phyloP scores from a whole-genome alignment of 176 grass and related monocot species.

The Rhynchospora breviuscula region DNA sequence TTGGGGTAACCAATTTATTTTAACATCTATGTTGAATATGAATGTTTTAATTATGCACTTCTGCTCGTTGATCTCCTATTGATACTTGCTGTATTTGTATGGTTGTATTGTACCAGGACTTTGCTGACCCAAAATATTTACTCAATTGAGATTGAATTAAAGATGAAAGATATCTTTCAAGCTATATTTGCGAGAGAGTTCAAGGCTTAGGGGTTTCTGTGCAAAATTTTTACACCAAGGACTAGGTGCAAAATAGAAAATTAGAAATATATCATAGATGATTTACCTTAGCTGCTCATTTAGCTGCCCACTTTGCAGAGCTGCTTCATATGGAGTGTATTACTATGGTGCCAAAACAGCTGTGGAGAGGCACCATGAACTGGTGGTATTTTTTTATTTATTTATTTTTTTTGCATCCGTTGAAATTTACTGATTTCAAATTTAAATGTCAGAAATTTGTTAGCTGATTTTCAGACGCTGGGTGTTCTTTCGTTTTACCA shows the following conservation, averaged over 20 bases:
- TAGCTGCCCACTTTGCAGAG: conserved; percentile 85
- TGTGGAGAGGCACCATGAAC: conserved; percentile 36
- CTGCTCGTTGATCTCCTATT: no score
- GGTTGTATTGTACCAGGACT: no score
- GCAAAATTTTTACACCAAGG: no score
- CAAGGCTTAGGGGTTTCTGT: no score
- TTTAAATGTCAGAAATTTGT: not conserved
- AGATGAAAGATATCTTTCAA: no score
- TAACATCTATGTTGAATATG: no score
- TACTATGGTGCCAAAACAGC: conserved; percentile 33
- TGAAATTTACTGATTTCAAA: not conserved
- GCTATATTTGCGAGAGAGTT: no score
- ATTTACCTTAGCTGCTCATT: conserved; percentile 30
- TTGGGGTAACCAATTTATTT: conserved; percentile 39
- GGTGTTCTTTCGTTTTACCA: not conserved
- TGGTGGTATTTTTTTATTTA: conserved; percentile 29
- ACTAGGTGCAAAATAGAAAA: no score
- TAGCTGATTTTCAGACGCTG: not conserved
- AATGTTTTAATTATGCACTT: no score
- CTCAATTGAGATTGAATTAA: no score
- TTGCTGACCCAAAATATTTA: no score
- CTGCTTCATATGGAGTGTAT: conserved; percentile 43
- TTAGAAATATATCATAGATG: not conserved
- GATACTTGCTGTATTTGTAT: no score
- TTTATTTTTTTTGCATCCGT: not conserved